phyloP scores from a whole-genome alignment of 257 asterid genomes.

The Schizonepeta tenuifolia region DNA sequence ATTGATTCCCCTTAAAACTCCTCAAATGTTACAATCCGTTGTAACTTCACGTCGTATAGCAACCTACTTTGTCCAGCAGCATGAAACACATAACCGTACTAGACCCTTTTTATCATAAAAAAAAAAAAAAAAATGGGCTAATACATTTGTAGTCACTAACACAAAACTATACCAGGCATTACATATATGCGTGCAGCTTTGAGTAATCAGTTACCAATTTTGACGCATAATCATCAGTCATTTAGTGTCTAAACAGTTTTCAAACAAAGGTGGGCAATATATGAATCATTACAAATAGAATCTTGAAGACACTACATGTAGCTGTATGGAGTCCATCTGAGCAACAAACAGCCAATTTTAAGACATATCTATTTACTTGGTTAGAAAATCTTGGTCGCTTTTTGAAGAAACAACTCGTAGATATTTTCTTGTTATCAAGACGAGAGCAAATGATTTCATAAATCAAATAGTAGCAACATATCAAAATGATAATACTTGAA shows the following conservation, averaged over 20 bases:
- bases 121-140: not conserved
- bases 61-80: slow-evolving; percentile 7
- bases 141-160: not conserved
- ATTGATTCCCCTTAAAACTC: not conserved
- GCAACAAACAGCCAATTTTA: not conserved
- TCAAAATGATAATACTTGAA: not conserved
- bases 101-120: not conserved
- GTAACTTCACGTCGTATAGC: not conserved
- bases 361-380: not conserved
- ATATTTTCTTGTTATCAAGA: slow-evolving; percentile 12
- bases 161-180: too few species aligned
- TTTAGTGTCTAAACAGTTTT: not conserved
- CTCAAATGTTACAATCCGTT: not conserved
- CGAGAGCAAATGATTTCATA: slow-evolving; percentile 13
- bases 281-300: slow-evolving; percentile 9
- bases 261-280: not conserved
- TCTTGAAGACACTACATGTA: slow-evolving; percentile 14
- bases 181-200: not conserved
- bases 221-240: not conserved
- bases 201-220: not conserved
- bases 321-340: not conserved
- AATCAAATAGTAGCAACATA: slow-evolving; percentile 4
- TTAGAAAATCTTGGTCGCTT: not conserved
- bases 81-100: not conserved
- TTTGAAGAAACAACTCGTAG: slow-evolving; percentile 2